Evolutionary conservation across 495 filamentous ascomycete species (phyloP).

Genomic region (Peziza echinospora): DNA sequence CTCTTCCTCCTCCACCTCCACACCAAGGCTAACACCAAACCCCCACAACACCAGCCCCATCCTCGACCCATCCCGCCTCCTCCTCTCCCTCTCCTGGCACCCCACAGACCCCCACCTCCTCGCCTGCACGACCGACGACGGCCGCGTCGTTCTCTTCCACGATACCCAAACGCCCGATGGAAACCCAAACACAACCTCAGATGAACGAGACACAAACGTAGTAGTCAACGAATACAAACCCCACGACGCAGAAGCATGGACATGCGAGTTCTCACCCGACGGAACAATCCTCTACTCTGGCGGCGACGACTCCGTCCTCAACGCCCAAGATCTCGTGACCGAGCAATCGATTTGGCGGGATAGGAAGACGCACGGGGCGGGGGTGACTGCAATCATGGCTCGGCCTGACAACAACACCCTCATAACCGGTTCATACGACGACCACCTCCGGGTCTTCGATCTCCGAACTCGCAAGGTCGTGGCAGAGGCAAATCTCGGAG

Average conservation of each 20-base stretch:
- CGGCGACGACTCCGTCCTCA: slow-evolving; percentile 37
- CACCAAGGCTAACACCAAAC: too few species aligned
- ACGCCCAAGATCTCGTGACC: slow-evolving; percentile 10
- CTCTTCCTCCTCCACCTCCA: too few species aligned
- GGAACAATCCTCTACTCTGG: slow-evolving; percentile 35
- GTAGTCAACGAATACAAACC: too few species aligned
- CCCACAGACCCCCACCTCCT: slow-evolving; percentile 28
- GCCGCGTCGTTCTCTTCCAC: too few species aligned
- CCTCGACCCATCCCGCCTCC: slow-evolving; percentile 33
- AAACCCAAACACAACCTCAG: too few species aligned
- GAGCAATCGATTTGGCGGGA: slow-evolving; percentile 21
- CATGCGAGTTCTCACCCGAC: slow-evolving; percentile 29
- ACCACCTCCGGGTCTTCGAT: slow-evolving; percentile 49
- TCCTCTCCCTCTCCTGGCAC: slow-evolving; percentile 52
- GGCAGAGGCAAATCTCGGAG: slow-evolving; percentile 46
- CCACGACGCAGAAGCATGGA: slow-evolving; percentile 46
- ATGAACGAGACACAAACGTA: too few species aligned
- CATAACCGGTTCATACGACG: slow-evolving; percentile 84
- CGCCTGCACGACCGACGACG: slow-evolving; percentile 47
- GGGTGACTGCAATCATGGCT: slow-evolving; percentile 73
- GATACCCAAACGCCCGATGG: too few species aligned
- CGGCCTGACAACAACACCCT: slow-evolving; percentile 29
- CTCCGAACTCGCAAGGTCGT: slow-evolving; percentile 25
- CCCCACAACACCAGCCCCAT: slow-evolving; percentile 17
- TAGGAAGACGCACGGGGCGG: slow-evolving; percentile 44